These are phyloP conservation scores for Scleroderma citrinum DNA, from an alignment of 768 basidiomycete genomes.

Conservation along the genomic window DNA sequence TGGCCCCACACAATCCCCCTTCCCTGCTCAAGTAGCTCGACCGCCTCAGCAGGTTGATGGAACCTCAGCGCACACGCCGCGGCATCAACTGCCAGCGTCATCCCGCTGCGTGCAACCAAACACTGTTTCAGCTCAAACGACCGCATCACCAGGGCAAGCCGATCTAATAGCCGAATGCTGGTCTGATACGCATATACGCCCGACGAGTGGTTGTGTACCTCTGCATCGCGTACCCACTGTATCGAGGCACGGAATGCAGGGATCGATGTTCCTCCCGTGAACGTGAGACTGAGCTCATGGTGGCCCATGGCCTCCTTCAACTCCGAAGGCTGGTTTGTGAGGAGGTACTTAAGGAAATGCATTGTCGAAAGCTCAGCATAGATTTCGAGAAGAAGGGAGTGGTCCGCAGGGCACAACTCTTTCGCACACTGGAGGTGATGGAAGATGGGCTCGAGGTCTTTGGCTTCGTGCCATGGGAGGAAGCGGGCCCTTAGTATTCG, in stretches of 20 bases:
- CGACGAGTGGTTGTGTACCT: conserved; percentile 17
- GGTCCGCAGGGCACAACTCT: conserved; percentile 13
- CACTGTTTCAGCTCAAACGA: conserved; percentile 14
- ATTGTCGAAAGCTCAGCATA: conserved; percentile 19
- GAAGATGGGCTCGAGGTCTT: conserved; percentile 23
- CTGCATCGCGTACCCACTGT: conserved; percentile 18
- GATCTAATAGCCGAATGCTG: conserved; percentile 21
- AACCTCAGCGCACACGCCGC: conserved; percentile 22
- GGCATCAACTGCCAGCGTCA: conserved; percentile 21
- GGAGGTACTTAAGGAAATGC: conserved; percentile 21
- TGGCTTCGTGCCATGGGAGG: conserved; percentile 16
- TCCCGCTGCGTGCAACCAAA: conserved; percentile 8
- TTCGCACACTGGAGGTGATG: conserved; percentile 20
- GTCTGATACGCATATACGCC: conserved; percentile 25
- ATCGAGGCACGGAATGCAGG: conserved; percentile 16
- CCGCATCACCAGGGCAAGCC: conserved; percentile 10
- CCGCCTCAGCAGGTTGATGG: conserved; percentile 17
- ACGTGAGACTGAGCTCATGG: conserved; percentile 17
- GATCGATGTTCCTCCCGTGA: conserved; percentile 9
- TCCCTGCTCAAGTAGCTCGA: conserved; percentile 28
- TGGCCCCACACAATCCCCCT: conserved; percentile 32
- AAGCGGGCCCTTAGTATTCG: conserved; percentile 18
- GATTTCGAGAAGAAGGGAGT: conserved; percentile 16
- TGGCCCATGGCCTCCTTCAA: conserved; percentile 21
- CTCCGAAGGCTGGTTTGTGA: conserved; percentile 12